Conservation (phyloP, 805 yeast genomes). For the Barnettozyma populi region DNA sequence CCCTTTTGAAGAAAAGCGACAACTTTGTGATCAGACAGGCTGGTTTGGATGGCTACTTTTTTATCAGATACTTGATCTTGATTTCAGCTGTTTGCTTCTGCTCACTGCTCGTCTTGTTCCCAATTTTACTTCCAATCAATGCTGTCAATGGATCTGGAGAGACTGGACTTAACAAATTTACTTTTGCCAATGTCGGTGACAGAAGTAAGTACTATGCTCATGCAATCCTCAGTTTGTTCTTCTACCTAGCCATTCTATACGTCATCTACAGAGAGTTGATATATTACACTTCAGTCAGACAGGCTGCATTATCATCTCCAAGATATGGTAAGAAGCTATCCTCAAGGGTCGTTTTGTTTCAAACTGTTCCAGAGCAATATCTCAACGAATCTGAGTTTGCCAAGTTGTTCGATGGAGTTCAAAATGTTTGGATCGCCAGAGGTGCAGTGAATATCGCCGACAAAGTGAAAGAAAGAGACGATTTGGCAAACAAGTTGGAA, state of each 20-base stretch:
- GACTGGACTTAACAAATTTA: slow-evolving; percentile 66
- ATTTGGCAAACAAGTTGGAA: slow-evolving; percentile 60
- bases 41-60: slow-evolving; percentile 93
- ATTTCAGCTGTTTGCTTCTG: slow-evolving; percentile 48
- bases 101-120: slow-evolving; percentile 51
- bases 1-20: slow-evolving; percentile 61
- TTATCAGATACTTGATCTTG: slow-evolving; percentile 67
- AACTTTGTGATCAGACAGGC: slow-evolving; percentile 77
- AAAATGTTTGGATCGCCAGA: slow-evolving; percentile 74
- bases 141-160: slow-evolving; percentile 60
- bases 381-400: slow-evolving; percentile 67
- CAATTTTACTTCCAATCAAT: slow-evolving; percentile 78
- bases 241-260: slow-evolving; percentile 63
- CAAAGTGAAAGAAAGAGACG: slow-evolving; percentile 54
- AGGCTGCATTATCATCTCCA: slow-evolving; percentile 76
- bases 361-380: slow-evolving; percentile 72
- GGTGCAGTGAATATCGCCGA: slow-evolving; percentile 47
- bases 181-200: slow-evolving; percentile 68
- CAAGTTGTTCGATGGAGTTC: slow-evolving; percentile 78
- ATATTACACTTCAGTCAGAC: slow-evolving; percentile 70
- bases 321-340: slow-evolving; percentile 67
- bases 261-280: slow-evolving; percentile 78
- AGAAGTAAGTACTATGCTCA: slow-evolving; percentile 76
- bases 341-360: slow-evolving; percentile 79
- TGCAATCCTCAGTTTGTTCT: slow-evolving; percentile 74